Base-by-base conservation (phyloP, 1,139 yeast species). In the Kodamaea anthophila region DNA sequence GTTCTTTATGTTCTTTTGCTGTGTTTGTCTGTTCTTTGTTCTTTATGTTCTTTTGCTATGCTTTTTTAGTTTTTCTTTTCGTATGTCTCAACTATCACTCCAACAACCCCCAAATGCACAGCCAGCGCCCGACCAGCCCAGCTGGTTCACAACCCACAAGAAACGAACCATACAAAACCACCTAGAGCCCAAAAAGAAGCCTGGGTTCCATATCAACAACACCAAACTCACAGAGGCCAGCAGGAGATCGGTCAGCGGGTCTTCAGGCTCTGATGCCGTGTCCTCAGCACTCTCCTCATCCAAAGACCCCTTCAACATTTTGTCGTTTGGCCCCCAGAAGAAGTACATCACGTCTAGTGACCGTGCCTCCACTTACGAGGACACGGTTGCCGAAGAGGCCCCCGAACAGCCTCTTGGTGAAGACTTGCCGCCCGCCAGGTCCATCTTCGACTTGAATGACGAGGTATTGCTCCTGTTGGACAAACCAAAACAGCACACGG, bases 101-200 rank as follows among this genome's bases (percentile, higher is more conserved):
- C n/a, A n/a, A n/a, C n/a, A n/a, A n/a, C n/a, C n/a, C n/a, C n/a
- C n/a, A n/a, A n/a, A n/a, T n/a, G n/a, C n/a, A n/a, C 18, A 16
- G 18, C 18, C 18, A 6, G 8, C 6, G 18, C 9, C 18, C 18
- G 18, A 34, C 23, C 40, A 51, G 29, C 75, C 77, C 1, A 44
- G 55, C 18, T 76, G 82, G 82, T 65, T 68, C 39, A 70, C 67
- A 30, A 70, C 70, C 38, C 67, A 74, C 12, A 70, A 69, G 38
- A 73, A 70, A 40, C 60, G 85, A 39, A 63, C 71, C 2, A 72
- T 77, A 26, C 85, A 86, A 12, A 77, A 65, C 36, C 74, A 67
- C 38, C 53, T 67, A 31, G 65, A 61, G 5, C 66, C 71, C 7
- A 63, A 60, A 40, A 55, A 62, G 40, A 64, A 65, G 34, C 53